phyloP scores from a whole-genome alignment of 768 basidiomycete genomes.

The Kwoniella dejecticola region DNA sequence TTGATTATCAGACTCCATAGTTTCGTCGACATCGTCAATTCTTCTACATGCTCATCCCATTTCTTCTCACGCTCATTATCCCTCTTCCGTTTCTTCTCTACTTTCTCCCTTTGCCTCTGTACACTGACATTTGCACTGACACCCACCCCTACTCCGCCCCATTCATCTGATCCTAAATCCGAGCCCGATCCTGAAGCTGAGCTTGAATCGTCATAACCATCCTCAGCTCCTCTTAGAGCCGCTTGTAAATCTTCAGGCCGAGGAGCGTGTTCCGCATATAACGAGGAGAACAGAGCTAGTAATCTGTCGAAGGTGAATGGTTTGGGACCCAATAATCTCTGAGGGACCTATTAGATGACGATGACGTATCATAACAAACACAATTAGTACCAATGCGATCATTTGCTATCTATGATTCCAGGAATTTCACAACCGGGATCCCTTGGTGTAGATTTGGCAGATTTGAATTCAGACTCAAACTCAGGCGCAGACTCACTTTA shows the following conservation, averaged over 20 bases:
- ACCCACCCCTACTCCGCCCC: no score
- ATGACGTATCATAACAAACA: no score
- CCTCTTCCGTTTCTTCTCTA: constrained; percentile 75
- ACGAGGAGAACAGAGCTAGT: constrained; percentile 73
- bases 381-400: no score
- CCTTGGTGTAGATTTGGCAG: no score
- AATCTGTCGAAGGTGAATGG: constrained; percentile 78
- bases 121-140: constrained; percentile 53
- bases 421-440: no score
- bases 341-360: constrained; percentile 58
- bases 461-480: neutral
- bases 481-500: constrained; percentile 50
- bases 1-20: constrained; percentile 74
- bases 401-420: no score
- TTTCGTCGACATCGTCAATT: constrained; percentile 60
- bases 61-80: constrained; percentile 74
- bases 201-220: constrained; percentile 60
- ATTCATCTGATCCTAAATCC: no score
- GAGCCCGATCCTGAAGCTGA: constrained; percentile 45
- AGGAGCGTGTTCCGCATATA: constrained; percentile 57
- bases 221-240: constrained; percentile 63
- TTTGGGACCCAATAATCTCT: constrained; percentile 75
- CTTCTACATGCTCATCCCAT: constrained; percentile 83
- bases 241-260: constrained; percentile 70
- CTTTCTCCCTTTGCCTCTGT: constrained; percentile 66